These are phyloP conservation scores for Trichoderma atrobrunneum DNA, from an alignment of 2,329 filamentous ascomycete species.

Conservation along the genomic window DNA sequence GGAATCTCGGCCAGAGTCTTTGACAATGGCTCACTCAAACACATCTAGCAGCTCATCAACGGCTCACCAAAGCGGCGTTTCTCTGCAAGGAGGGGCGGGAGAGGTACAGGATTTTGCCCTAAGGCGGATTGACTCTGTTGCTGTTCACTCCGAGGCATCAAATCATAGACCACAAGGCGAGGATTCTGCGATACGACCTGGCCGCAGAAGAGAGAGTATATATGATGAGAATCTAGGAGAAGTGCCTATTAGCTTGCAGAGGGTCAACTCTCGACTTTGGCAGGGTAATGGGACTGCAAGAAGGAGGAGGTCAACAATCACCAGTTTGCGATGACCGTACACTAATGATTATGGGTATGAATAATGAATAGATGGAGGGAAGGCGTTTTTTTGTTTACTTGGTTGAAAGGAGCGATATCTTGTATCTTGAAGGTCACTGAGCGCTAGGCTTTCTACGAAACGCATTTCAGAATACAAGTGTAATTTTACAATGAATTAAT, in stretches of 20 bases:
- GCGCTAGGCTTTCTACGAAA: too few species aligned
- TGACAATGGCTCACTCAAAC: conserved; percentile 23
- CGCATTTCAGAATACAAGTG: not conserved
- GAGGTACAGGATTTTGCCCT: conserved; percentile 14
- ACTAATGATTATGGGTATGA: not conserved
- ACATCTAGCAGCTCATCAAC: not conserved
- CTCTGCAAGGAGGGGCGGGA: conserved; percentile 5
- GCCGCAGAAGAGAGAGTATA: conserved; percentile 12
- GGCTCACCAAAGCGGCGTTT: conserved; percentile 12
- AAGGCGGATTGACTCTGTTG: conserved; percentile 19
- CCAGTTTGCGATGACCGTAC: not conserved
- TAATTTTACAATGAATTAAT: not conserved
- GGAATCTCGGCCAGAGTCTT: conserved; percentile 23
- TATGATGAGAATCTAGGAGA: conserved; percentile 35
- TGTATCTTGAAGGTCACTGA: too few species aligned
- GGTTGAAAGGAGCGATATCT: too few species aligned
- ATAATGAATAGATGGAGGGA: not conserved
- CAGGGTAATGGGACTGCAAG: conserved; percentile 32
- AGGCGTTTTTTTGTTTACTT: not conserved
- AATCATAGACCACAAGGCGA: conserved; percentile 23
- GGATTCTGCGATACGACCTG: conserved; percentile 24
- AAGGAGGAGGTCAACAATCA: conserved; percentile 22
- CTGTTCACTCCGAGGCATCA: conserved; percentile 19
- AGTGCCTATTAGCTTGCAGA: conserved; percentile 46
- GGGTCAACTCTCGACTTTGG: conserved; percentile 43